Conservation (phyloP, 345 rosid species). For the Lumnitzera racemosa region DNA sequence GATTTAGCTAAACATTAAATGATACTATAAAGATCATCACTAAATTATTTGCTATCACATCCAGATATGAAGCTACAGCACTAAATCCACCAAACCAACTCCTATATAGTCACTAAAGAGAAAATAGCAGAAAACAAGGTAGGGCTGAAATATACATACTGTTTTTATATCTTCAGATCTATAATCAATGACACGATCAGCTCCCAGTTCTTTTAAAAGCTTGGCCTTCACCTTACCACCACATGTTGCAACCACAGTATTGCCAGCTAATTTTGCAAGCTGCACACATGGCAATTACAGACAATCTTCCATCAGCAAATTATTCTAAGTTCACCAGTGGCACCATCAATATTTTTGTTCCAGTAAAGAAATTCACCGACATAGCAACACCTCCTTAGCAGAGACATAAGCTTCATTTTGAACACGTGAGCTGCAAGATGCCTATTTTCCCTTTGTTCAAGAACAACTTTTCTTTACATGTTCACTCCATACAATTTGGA, state of each 20-base stretch:
- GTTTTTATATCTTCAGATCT: slow-evolving; percentile 75
- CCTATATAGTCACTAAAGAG: not conserved
- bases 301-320: not conserved
- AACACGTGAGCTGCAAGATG: too few relatives aligned
- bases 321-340: not conserved
- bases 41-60: too few relatives aligned
- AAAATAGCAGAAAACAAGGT: slow-evolving; percentile 5
- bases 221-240: slow-evolving; percentile 81
- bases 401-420: too few relatives aligned
- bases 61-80: too few relatives aligned
- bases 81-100: not conserved
- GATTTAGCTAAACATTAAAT: too few relatives aligned
- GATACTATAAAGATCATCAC: too few relatives aligned
- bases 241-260: slow-evolving; percentile 81
- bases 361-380: not conserved
- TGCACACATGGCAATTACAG: slow-evolving; percentile 20
- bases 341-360: not conserved
- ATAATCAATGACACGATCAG: slow-evolving; percentile 85
- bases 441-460: too few relatives aligned
- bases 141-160: slow-evolving; percentile 32
- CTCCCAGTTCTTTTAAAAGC: slow-evolving; percentile 75
- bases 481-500: too few relatives aligned
- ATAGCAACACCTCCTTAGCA: not conserved
- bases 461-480: too few relatives aligned
- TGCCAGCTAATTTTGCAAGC: slow-evolving; percentile 93